A percentile compares a stretch with the other conserved stretches of the same genome.
These are phyloP conservation scores for Aphanomyces euteiches DNA, from an alignment of 352 stramenopile genomes.

Conservation along the genomic window DNA sequence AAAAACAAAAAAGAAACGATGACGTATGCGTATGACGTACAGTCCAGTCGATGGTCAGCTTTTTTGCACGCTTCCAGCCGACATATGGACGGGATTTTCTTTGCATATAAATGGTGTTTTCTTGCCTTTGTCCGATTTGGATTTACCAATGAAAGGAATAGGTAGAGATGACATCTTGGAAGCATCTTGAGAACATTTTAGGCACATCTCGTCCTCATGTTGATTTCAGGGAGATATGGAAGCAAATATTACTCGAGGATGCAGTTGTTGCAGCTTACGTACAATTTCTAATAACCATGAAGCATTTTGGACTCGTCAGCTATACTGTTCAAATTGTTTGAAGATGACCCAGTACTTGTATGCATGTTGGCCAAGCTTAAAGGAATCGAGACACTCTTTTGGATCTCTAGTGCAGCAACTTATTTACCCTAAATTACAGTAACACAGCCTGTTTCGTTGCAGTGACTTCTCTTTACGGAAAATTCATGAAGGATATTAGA, in stretches of 20 bases:
- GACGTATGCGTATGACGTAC: too few species aligned
- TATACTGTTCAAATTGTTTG: neutral
- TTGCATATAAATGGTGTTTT: constrained; percentile 70
- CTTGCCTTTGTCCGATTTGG: neutral
- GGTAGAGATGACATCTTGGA: neutral
- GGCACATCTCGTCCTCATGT: neutral
- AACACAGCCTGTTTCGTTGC: constrained; percentile 63
- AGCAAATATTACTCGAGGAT: constrained; percentile 68
- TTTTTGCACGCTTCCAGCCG: constrained; percentile 57
- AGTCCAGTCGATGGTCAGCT: constrained; percentile 48
- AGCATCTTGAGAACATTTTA: neutral
- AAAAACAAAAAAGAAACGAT: too few species aligned
- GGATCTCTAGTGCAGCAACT: constrained; percentile 44
- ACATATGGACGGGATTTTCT: constrained; percentile 48
- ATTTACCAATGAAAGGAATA: constrained; percentile 3
- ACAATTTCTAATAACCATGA: constrained; percentile 57
- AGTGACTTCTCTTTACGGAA: constrained; percentile 54
- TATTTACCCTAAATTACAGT: constrained; percentile 44
- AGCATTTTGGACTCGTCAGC: neutral
- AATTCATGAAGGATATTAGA: constrained; percentile 53
- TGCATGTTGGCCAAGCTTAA: constrained; percentile 52
- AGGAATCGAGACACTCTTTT: constrained; percentile 39
- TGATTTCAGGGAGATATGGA: constrained; percentile 40
- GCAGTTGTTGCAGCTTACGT: constrained; percentile 53
- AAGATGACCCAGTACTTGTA: constrained; percentile 49